Evolutionary conservation across 257 asterid species (phyloP), one percentile per base, ranked within the genome.

Genomic region (Nicotiana otophora): DNA sequence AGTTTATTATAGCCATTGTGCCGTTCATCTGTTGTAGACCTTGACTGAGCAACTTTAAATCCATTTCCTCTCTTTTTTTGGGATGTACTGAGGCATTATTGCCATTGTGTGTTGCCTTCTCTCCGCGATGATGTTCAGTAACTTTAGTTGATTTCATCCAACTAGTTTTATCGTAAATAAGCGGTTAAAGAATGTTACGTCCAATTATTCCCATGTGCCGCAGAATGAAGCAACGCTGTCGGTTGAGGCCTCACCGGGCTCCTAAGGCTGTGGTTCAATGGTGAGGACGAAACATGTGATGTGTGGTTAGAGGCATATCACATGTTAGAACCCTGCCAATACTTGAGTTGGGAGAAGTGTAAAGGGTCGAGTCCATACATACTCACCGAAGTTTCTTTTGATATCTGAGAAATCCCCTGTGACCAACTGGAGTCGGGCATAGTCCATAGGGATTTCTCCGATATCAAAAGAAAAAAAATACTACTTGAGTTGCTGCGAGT

Each of bases 1-100:
- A 75, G 80, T 75, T 26, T 61, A 48, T 11, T 51, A 51, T 75
- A 48, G 15, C 42, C 39, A 48, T 46, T 51, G 80, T 36, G 8
- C 80, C 53, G 36, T 48, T 51, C 80, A 74, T 74, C 63, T 75
- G 63, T 75, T 51, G 80, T 75, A 75, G 80, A 75, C 80, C 19
- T 26, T 75, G 42, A 14, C 61, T 1, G 26, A 75, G 63, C 60
- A 51, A 75, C 79, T 75, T 75, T 6, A 26, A 74, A 74, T 51
- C 6, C 14, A 30, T 8, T 1, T 48, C 0, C 42, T 26, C 26
- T 51, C 62, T 51, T 51, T 75, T 48, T 75, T 33, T 23, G 26
- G 63, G 42, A 51, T 51, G 36, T 72, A 42, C 58, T 33, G 51
- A 15, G 28, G 80, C 28, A 51, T 74, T 74, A 46, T 46, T 53